A percentile compares a stretch with the other conserved stretches of the same genome.
Evolutionary conservation across 176 grass and related monocot species (phyloP).

Genomic region (Bromus sterilis): DNA sequence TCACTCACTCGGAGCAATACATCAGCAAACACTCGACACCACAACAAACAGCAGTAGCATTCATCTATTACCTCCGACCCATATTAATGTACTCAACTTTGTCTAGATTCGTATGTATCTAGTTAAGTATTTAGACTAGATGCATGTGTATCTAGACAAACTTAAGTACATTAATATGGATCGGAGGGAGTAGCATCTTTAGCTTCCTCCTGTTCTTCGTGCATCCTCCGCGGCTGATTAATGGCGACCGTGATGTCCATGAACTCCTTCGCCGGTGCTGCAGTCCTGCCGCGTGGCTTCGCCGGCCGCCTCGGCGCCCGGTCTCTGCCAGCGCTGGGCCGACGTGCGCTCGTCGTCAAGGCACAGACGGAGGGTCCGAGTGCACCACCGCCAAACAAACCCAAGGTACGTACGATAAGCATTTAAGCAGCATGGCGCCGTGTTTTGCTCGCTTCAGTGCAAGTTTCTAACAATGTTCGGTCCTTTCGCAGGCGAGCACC

Average conservation of each 20-base stretch:
- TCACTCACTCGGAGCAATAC: not conserved
- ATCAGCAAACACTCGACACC: not conserved
- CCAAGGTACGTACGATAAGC: not conserved
- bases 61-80: too few relatives aligned
- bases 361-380: not conserved
- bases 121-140: too few relatives aligned
- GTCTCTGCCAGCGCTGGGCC: not conserved
- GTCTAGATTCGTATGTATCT: too few relatives aligned
- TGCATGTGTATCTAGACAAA: too few relatives aligned
- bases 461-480: not conserved
- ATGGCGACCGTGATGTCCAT: not conserved
- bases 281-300: not conserved
- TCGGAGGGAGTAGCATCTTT: too few relatives aligned
- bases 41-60: not conserved
- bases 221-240: not conserved
- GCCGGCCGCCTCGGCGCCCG: not conserved
- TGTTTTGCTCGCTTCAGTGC: not conserved
- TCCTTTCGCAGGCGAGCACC: not conserved
- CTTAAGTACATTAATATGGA: too few relatives aligned
- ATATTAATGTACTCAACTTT: too few relatives aligned
- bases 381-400: not conserved
- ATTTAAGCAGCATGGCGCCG: too few relatives aligned
- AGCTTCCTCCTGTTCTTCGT: not conserved
- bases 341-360: not conserved
- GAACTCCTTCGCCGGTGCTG: not conserved